These are phyloP conservation scores for Plectosphaerella cucumerina DNA, from an alignment of 2,329 filamentous ascomycete genomes.

Conservation along the genomic window DNA sequence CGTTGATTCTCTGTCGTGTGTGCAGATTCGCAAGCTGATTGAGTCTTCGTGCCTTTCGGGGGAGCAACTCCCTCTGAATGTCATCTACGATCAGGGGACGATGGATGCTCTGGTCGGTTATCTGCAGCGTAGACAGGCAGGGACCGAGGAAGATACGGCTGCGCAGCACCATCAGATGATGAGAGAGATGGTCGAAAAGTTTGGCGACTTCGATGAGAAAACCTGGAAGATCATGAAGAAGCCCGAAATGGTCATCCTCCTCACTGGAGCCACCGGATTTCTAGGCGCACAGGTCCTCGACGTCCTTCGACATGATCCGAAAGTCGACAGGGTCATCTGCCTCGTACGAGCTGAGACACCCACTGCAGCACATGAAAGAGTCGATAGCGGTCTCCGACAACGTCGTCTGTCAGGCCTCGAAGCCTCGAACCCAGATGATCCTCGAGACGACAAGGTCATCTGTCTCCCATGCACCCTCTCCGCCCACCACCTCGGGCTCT, in stretches of 20 bases:
- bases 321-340: conserved; percentile 31
- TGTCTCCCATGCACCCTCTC: background rate
- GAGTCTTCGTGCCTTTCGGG: conserved; percentile 17
- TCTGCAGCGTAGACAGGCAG: conserved; percentile 13
- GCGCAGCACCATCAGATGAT: background rate
- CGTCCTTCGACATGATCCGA: conserved; percentile 20
- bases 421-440: background rate
- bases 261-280: conserved; percentile 31
- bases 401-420: background rate
- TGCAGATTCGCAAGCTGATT: conserved; percentile 41
- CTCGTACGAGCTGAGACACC: conserved; percentile 24
- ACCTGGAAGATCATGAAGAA: background rate
- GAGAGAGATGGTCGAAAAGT: background rate
- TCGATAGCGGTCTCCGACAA: background rate
- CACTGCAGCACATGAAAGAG: background rate
- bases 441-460: background rate
- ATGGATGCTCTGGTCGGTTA: conserved; percentile 27
- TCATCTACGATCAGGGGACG: conserved; percentile 57
- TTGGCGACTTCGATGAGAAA: background rate
- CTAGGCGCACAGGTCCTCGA: conserved; percentile 29
- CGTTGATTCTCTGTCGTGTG: conserved; percentile 55
- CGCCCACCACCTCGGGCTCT: conserved; percentile 16
- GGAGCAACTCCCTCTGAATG: conserved; percentile 42
- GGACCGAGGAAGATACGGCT: too few relatives aligned
- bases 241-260: conserved; percentile 16